A percentile compares a stretch with the other conserved stretches of the same genome.
Evolutionary conservation across 805 yeast genomes (phyloP).

Genomic region (Yarrowia sp.): DNA sequence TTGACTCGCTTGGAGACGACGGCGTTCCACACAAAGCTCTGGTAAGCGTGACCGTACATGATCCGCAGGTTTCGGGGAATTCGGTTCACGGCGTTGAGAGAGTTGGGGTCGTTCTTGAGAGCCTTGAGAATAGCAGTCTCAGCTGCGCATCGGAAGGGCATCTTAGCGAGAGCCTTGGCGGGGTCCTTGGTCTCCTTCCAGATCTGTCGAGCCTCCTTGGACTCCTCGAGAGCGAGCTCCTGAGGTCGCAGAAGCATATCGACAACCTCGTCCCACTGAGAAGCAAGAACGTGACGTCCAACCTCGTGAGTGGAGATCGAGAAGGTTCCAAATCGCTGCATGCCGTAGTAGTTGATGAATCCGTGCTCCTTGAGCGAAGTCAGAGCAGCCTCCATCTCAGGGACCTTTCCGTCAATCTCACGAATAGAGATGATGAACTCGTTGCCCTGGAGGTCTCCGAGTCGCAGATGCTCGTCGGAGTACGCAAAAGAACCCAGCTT

Average conservation of each 20-base stretch:
- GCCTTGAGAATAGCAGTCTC: conserved; percentile 69
- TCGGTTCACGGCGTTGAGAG: conserved; percentile 76
- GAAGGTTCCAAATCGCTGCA: conserved; percentile 97
- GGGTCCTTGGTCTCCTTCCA: conserved; percentile 80
- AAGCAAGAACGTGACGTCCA: conserved; percentile 68
- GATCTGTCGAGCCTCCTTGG: conserved; percentile 73
- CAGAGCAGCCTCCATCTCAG: conserved; percentile 52
- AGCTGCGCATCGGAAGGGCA: conserved; percentile 89
- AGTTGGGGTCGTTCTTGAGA: conserved; percentile 53
- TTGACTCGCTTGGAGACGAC: conserved; percentile 76
- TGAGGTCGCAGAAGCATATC: conserved; percentile 82
- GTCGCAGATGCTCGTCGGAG: conserved; percentile 55
- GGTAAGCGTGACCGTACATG: conserved; percentile 97
- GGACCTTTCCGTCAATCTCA: conserved; percentile 50
- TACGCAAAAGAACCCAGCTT: conserved; percentile 77
- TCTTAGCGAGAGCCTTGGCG: conserved; percentile 56
- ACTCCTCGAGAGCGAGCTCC: conserved; percentile 76
- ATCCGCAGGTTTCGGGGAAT: conserved; percentile 89
- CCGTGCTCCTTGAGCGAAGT: conserved; percentile 63
- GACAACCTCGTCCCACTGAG: conserved; percentile 77
- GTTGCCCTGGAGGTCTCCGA: conserved; percentile 88
- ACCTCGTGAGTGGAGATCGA: conserved; percentile 86
- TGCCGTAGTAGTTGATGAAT: conserved; percentile 92
- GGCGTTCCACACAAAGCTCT: conserved; percentile 90
- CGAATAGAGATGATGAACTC: conserved; percentile 84